Conservation (phyloP, 768 basidiomycete genomes). For the Piloderma croceum region DNA sequence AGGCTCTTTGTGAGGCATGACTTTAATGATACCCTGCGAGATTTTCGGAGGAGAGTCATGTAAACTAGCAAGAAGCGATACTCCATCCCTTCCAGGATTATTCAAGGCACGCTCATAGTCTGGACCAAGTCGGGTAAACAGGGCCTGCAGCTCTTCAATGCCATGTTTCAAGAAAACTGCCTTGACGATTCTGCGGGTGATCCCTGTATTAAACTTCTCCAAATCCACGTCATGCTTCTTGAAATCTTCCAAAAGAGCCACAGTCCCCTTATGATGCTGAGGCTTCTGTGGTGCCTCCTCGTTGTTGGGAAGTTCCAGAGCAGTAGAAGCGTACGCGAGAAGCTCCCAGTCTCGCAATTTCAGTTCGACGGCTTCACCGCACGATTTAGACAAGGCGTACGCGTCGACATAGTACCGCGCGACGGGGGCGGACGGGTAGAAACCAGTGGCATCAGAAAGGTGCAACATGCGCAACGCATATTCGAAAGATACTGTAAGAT, state of each 20-base stretch:
- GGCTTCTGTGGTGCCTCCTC: neutral
- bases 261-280: slow-evolving; percentile 27
- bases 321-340: slow-evolving; percentile 37
- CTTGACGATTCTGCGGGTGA: slow-evolving; percentile 24
- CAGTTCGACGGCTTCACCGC: slow-evolving; percentile 28
- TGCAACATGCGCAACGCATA: slow-evolving; percentile 31
- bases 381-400: slow-evolving; percentile 35
- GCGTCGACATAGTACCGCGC: slow-evolving; percentile 38
- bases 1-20: too few relatives aligned
- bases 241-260: slow-evolving; percentile 39
- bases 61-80: slow-evolving; percentile 10
- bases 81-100: slow-evolving; percentile 14
- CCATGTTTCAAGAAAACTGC: slow-evolving; percentile 21
- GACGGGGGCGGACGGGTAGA: slow-evolving; percentile 29
- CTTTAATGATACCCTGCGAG: too few relatives aligned
- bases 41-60: too few relatives aligned
- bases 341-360: slow-evolving; percentile 39
- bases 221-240: slow-evolving; percentile 27
- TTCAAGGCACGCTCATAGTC: slow-evolving; percentile 23
- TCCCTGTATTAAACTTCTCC: slow-evolving; percentile 17
- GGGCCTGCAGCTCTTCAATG: slow-evolving; percentile 17
- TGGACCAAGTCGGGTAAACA: slow-evolving; percentile 30
- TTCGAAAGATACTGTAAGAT: slow-evolving; percentile 23
- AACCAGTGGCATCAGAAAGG: slow-evolving; percentile 27
- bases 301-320: slow-evolving; percentile 23